A percentile compares a stretch with the other conserved stretches of the same genome.
Conservation (phyloP, 2,329 filamentous ascomycete genomes). For the Ceratocystis harringtonii region DNA sequence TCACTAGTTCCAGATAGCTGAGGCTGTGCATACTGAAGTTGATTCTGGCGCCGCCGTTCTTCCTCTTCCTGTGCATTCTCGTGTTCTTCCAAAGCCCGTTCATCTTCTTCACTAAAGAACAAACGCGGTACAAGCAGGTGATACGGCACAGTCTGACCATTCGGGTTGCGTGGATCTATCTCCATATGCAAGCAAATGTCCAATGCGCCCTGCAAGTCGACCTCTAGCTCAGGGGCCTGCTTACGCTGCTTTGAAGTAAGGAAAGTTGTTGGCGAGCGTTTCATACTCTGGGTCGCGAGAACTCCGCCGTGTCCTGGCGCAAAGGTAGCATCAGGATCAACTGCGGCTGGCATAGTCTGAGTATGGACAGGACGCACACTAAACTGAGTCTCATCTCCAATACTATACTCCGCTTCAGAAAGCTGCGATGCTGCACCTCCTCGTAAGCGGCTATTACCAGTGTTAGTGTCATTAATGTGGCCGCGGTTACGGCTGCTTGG, state of each 20-base stretch:
- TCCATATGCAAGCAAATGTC: slow-evolving; percentile 85
- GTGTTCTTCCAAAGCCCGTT: slow-evolving; percentile 19
- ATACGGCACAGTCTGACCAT: slow-evolving; percentile 79
- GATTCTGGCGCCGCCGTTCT: slow-evolving; percentile 17
- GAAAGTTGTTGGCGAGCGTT: slow-evolving; percentile 55
- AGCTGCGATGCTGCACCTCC: slow-evolving; percentile 26
- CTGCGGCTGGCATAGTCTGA: slow-evolving; percentile 17
- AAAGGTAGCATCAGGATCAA: neutral
- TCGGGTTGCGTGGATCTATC: slow-evolving; percentile 68
- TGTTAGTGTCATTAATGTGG: slow-evolving; percentile 18
- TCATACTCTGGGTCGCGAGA: slow-evolving; percentile 32
- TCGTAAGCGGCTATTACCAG: slow-evolving; percentile 23
- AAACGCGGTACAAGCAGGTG: slow-evolving; percentile 71
- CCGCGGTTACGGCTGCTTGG: slow-evolving; percentile 24
- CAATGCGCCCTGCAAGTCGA: slow-evolving; percentile 70
- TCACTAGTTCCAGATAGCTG: neutral
- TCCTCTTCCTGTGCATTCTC: slow-evolving; percentile 15
- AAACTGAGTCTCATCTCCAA: slow-evolving; percentile 45
- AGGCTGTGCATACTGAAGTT: slow-evolving; percentile 16
- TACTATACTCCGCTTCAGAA: slow-evolving; percentile 33
- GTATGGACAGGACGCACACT: slow-evolving; percentile 27
- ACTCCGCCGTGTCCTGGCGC: neutral
- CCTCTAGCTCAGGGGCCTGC: slow-evolving; percentile 35
- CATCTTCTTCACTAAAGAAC: slow-evolving; percentile 39
- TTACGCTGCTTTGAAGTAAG: slow-evolving; percentile 43